Evolutionary conservation across 2,329 filamentous ascomycete species (phyloP), one percentile per base, ranked within the genome.

Genomic region (Eurotiales sp.): DNA sequence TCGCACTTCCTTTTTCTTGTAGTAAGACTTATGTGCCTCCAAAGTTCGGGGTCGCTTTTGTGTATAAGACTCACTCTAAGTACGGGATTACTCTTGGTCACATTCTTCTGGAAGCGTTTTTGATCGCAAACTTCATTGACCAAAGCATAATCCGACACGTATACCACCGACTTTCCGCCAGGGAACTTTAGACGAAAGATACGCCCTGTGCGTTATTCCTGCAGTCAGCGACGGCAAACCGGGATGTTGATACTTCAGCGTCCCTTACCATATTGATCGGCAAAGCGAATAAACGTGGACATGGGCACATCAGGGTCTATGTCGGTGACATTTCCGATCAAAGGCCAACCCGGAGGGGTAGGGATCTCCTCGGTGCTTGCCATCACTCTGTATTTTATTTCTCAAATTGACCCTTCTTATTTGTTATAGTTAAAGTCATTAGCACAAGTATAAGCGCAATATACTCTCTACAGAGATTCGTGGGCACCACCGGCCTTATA

Each of bases 51-150:
- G 10, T 5, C 10, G 12, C 3, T 3, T 32, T 8, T 8, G 29
- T 32, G 6, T 14, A 12, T 8, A 8, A 10, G 12, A 12, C 29
- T 32, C 10, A 32, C 29, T 3, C 14, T 4, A 70, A 67, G 2
- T 12, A 32, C 29, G 29, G 29, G 29, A 12, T 32, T 32, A 12
- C 29, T 14, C 29, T 32, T 32, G 29, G 29, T 32, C 29, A 86
- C 67, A 0, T 72, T 66, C 63, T 88, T 89, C 21, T 72, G 61
- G 61, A 88, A 87, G n/a, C 83, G 74, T 53, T 76, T 80, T 64
- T 88, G 84, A 55, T 88, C 76, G 57, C 81, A 87, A 7, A 79
- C 61, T 59, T 88, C 84, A 49, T 85, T 74, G 34, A 85, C 71
- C 1, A 87, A 66, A 37, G 76, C 77, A 29, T 78, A 72, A 5